These are phyloP conservation scores for Podospora tetraspora DNA, from an alignment of 495 filamentous ascomycete genomes.

Conservation along the genomic window DNA sequence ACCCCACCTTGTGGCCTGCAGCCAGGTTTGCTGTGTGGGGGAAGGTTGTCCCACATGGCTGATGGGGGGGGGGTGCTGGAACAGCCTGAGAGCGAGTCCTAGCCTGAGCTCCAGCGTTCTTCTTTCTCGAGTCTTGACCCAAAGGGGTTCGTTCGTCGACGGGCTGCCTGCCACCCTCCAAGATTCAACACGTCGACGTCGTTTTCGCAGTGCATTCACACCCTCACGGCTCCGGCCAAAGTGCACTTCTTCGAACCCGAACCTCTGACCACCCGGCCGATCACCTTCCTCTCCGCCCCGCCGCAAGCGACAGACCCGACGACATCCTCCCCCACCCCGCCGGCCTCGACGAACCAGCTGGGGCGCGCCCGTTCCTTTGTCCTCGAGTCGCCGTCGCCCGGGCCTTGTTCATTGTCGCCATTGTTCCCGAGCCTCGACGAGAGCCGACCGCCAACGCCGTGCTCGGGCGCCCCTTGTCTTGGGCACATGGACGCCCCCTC, in stretches of 20 bases:
- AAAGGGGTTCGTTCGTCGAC: neutral
- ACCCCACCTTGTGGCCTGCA: neutral
- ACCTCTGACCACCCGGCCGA: neutral
- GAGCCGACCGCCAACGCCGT: neutral
- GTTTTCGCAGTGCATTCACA: neutral
- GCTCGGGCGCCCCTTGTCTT: neutral
- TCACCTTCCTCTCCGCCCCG: neutral
- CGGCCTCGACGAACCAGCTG: neutral
- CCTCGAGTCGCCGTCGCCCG: neutral
- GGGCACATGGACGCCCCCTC: conserved; percentile 45
- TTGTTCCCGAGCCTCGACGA: neutral
- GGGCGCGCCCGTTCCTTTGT: neutral
- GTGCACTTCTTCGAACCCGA: neutral
- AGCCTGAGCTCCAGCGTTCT: neutral
- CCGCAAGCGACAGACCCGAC: neutral
- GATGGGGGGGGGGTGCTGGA: neutral
- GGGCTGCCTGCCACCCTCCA: neutral
- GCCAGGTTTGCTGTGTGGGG: neutral
- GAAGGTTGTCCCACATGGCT: neutral
- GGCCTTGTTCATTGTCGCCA: neutral
- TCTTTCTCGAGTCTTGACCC: neutral
- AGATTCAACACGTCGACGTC: neutral
- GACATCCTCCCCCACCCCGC: neutral
- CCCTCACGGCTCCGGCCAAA: neutral
- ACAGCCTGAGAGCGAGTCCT: neutral